These are phyloP conservation scores for Thalia dealbata DNA, from an alignment of 176 grass and related monocot genomes.

Conservation along the genomic window DNA sequence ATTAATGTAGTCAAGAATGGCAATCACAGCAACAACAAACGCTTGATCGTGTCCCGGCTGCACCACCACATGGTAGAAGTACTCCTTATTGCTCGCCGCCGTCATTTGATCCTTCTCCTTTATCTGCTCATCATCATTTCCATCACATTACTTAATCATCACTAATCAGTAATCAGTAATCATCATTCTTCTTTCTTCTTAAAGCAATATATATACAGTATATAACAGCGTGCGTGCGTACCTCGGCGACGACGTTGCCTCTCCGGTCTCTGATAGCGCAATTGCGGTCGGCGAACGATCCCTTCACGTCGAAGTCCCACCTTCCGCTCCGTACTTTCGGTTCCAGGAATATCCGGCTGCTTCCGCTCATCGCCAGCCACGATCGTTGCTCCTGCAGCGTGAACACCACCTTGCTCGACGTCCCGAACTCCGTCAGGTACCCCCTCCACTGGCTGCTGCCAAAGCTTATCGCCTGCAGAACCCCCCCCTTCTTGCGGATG, in stretches of 20 bases:
- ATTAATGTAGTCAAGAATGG: slow-evolving; percentile 81
- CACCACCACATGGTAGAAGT: slow-evolving; percentile 79
- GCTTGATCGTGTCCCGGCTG: slow-evolving; percentile 75
- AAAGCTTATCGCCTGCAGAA: slow-evolving; percentile 69
- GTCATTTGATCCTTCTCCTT: slow-evolving; percentile 34
- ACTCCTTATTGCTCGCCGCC: slow-evolving; percentile 38
- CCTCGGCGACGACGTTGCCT: slow-evolving; percentile 69
- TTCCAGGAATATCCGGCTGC: slow-evolving; percentile 40
- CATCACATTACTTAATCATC: neutral
- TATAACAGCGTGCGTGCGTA: too few species aligned
- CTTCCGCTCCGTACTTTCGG: slow-evolving; percentile 33
- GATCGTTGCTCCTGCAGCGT: slow-evolving; percentile 52
- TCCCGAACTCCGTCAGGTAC: slow-evolving; percentile 58
- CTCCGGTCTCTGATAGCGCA: slow-evolving; percentile 58
- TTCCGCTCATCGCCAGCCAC: slow-evolving; percentile 31
- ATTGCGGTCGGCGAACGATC: slow-evolving; percentile 61
- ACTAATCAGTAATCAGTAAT: neutral
- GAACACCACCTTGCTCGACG: slow-evolving; percentile 53
- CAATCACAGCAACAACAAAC: slow-evolving; percentile 70
- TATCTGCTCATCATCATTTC: slow-evolving; percentile 36
- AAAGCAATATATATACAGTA: too few species aligned
- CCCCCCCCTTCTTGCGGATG: slow-evolving; percentile 58
- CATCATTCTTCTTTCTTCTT: too few species aligned
- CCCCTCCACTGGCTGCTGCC: slow-evolving; percentile 63
- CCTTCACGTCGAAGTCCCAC: slow-evolving; percentile 74